phyloP scores from a whole-genome alignment of 2,329 filamentous ascomycete species.

The Diplodia intermedia region DNA sequence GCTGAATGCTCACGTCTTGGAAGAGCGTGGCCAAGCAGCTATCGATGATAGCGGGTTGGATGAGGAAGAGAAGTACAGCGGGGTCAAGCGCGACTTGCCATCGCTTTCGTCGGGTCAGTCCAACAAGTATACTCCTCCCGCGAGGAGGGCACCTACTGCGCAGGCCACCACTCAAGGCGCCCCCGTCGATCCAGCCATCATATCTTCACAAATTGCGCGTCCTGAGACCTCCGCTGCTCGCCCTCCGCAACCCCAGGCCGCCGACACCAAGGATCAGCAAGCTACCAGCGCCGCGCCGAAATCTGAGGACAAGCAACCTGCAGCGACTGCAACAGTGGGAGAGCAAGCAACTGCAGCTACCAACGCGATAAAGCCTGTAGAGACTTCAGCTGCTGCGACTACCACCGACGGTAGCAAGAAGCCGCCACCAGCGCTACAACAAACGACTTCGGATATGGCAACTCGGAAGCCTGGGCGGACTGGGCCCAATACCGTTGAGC shows the following conservation, averaged over 20 bases:
- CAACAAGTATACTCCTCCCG: constrained; percentile 89
- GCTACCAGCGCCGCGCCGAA: constrained; percentile 35
- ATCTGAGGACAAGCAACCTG: constrained; percentile 13
- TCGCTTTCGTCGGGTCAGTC: constrained; percentile 66
- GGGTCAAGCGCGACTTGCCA: constrained; percentile 78
- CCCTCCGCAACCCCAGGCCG: constrained; percentile 38
- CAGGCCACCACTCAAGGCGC: constrained; percentile 77
- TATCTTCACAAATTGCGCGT: constrained; percentile 77
- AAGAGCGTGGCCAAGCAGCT: constrained; percentile 78
- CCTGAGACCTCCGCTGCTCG: constrained; percentile 47
- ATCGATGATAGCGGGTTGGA: constrained; percentile 73
- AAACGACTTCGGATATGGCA: constrained; percentile 30
- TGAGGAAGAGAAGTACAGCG: constrained; percentile 98
- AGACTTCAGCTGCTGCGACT: constrained; percentile 35
- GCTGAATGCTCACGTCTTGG: constrained; percentile 82
- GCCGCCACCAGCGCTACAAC: constrained; percentile 19
- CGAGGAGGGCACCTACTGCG: constrained; percentile 77
- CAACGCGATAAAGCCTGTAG: constrained; percentile 42
- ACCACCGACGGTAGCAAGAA: constrained; percentile 31
- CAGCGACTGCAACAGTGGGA: background rate
- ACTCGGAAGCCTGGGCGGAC: constrained; percentile 49
- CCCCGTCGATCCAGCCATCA: constrained; percentile 86
- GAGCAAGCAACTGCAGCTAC: constrained; percentile 27
- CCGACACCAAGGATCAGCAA: constrained; percentile 36
- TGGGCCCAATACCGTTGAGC: constrained; percentile 64